phyloP scores from a whole-genome alignment of 2,329 filamentous ascomycete species.

The Trichoderma sp. region DNA sequence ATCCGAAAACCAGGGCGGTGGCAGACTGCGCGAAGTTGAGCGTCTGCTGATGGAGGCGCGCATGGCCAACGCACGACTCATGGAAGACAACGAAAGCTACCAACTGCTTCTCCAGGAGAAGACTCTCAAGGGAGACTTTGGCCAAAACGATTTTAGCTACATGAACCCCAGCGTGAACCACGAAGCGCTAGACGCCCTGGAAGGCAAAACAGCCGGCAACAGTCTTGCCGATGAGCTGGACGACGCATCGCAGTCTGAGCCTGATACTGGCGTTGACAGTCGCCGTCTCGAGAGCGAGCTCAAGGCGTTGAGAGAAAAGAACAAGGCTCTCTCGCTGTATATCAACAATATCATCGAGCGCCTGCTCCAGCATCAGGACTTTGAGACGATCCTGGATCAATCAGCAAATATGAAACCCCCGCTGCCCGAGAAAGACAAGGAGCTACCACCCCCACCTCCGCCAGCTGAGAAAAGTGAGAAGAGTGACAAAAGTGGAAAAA shows the following conservation, averaged over 20 bases:
- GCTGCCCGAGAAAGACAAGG: slow-evolving; percentile 68
- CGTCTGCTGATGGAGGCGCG: slow-evolving; percentile 85
- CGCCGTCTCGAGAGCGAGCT: slow-evolving; percentile 76
- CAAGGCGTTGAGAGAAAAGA: slow-evolving; percentile 82
- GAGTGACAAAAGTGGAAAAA: background rate
- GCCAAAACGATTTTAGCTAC: slow-evolving; percentile 77
- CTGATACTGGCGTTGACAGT: slow-evolving; percentile 55
- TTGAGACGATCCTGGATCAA: slow-evolving; percentile 88
- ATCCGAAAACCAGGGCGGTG: slow-evolving; percentile 88
- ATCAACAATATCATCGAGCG: slow-evolving; percentile 99
- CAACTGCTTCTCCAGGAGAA: slow-evolving; percentile 92
- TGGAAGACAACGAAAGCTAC: slow-evolving; percentile 99
- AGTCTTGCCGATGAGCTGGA: slow-evolving; percentile 86
- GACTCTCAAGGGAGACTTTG: slow-evolving; percentile 92
- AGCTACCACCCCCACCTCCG: slow-evolving; percentile 70
- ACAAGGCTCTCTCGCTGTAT: slow-evolving; percentile 95
- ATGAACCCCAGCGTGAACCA: slow-evolving; percentile 60
- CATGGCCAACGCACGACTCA: slow-evolving; percentile 91
- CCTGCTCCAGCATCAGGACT: slow-evolving; percentile 89
- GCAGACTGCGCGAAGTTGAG: slow-evolving; percentile 86
- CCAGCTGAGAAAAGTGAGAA: background rate
- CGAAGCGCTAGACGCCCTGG: slow-evolving; percentile 64
- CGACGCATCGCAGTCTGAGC: slow-evolving; percentile 47
- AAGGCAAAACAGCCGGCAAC: slow-evolving; percentile 55
- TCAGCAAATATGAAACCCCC: slow-evolving; percentile 56